Base-by-base conservation (phyloP, 2,329 filamentous ascomycete species). In the Talaromyces sp. region DNA sequence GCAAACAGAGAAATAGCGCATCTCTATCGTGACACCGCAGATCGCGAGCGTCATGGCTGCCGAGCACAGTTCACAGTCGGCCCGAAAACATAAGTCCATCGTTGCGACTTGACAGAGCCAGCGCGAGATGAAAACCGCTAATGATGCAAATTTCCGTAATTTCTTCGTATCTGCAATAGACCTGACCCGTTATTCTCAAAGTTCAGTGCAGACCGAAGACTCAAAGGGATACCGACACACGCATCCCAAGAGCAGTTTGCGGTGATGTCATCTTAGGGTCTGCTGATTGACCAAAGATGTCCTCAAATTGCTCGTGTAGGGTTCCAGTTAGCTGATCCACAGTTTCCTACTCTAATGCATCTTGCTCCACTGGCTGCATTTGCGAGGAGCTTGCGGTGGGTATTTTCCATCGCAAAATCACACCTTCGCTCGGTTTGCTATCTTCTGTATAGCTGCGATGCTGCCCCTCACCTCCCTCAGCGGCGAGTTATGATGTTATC, bases 401-500 rank as follows among this genome's bases (percentile, higher is more conserved):
- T 17, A 37, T 25, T 59, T 43, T 33, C 19, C 37, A 19, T 27
- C 35, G 35, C 13, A 54, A 58, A 17, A 58, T 54, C 5, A 13
- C n/a, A 31, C 19, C 56, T 22, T 31, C 22, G 33, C 19, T 41
- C 56, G 37, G 22, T 6, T n/a, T 27, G 22, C 22, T 19, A 27
- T 41, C 19, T 7, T 25, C 31, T n/a, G 27, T 43, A n/a, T 17
- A 39, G 56, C 37, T 58, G 56, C 6, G 3, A n/a, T 58, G 56
- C 56, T 6, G 58, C 45, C 27, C 27, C 33, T 61, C 59, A 33
- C 43, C 41, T 49, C 41, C 58, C 47, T 17, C 35, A 33, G 39
- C 39, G 22, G n/a, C 33, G 39, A 45, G 57, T 5, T 47, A 61
- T 61, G 59, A 61, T 61, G 59, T 49, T 25, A 37, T n/a, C 59